Evolutionary conservation across 345 rosid genomes (phyloP), one percentile per base, ranked within the genome.

Genomic region (Salix arbutifolia): DNA sequence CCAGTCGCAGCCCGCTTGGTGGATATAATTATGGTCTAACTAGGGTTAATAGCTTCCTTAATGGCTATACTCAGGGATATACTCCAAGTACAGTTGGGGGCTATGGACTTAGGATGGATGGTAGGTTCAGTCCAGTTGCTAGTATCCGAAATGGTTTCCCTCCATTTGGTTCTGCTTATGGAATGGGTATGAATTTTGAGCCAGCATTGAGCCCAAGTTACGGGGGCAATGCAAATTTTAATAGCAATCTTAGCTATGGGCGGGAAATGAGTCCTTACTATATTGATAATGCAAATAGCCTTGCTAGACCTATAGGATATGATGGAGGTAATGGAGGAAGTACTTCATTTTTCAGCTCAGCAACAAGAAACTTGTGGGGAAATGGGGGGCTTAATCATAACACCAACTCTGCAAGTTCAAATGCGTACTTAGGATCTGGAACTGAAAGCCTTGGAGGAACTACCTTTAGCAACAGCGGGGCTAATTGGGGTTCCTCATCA

Each of bases 291-390:
- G 70, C 88, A 18, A 90, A 87, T 84, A 87, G 89, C 75, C 83
- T 78, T 74, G 82, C 75, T 80, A 86, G 74, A 79, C 87, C 91
- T 68, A 75, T 87, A 77, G 86, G 91, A 53, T 90, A 86, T 64
- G 92, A 87, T 70, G 91, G 88, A 71, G 89, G 96, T 64, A 87
- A 83, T 79, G 91, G 91, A 72, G 90, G 93, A 61, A 91, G 80
- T 78, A 72, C 86, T 77, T 91, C 96, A 33, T 88, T 91, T 78
- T 91, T 89, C 85, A 91, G 96, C 83, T 87, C 93, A 4, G 85
- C 74, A 38, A 83, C 88, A 26, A 83, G 90, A 74, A 91, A 91
- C 67, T 70, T 91, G 84, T 91, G 91, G 96, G 93, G 92, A 72
- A 86, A 83, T 78, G 93, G 96, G 56, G 90, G 84, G 5, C 87